Percentiles rank a stretch among this genome's conserved stretches.
Evolutionary conservation across 257 asterid genomes (phyloP).

Genomic region (Jasminum sambac): DNA sequence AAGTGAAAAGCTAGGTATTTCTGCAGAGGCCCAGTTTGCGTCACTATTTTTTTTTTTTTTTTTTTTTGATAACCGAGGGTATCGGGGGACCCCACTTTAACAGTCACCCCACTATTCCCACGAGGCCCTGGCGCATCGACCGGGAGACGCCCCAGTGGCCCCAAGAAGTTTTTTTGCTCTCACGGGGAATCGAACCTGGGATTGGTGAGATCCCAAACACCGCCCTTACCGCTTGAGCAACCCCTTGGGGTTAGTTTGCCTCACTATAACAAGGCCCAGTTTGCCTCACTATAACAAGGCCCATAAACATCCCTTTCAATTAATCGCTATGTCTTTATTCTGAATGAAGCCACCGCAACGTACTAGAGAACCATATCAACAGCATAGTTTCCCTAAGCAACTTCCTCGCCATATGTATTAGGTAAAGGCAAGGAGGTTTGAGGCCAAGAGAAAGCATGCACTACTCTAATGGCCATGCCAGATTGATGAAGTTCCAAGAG

Average conservation of each 20-base stretch:
- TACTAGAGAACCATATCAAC: background rate
- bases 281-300: background rate
- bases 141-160: too few species aligned
- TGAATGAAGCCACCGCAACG: background rate
- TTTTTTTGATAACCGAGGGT: too few species aligned
- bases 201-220: too few species aligned
- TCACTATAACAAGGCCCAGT: too few species aligned
- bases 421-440: background rate
- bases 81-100: too few species aligned
- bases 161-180: too few species aligned
- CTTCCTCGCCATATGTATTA: background rate
- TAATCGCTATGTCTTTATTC: background rate
- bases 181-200: too few species aligned
- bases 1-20: background rate
- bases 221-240: too few species aligned
- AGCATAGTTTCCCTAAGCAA: background rate
- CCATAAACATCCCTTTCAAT: slow-evolving; percentile 2
- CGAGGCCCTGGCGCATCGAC: too few species aligned
- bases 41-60: too few species aligned
- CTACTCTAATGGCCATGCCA: background rate
- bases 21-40: background rate
- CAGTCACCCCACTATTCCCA: too few species aligned
- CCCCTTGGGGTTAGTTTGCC: too few species aligned
- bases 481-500: background rate
- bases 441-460: background rate